Base-by-base conservation (phyloP, 176 grass and related monocot species). In the Luzula sylvatica region DNA sequence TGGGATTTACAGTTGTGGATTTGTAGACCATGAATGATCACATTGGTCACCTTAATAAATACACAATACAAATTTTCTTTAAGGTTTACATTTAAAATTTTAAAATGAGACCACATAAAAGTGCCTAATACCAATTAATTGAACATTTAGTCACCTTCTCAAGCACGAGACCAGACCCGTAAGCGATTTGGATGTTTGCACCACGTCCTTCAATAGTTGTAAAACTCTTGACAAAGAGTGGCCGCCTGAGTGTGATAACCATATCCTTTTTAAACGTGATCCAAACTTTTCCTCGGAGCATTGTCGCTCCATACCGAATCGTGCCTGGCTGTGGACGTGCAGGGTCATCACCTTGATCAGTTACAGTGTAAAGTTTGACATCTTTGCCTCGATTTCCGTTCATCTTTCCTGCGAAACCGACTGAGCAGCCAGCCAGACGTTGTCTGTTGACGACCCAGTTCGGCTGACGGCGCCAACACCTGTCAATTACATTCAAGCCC, bases 171-270 rank as follows among this genome's bases (percentile, higher is more conserved):
- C 83, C 89, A 2, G 79, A 80, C 15, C 89, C 89, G 0, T 76
- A 42, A 12, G 76, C 73, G 28, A 95, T 45, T 58, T 81, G 89
- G 55, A 88, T 80, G 32, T 81, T 70, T 39, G 73, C 80, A 19
- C 89, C 83, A 46, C 83, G 80, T 7, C 80, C 80, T 54, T 95
- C 89, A 68, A 95, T 88, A 95, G n/a, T n/a, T n/a, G n/a, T n/a
- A n/a, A n/a, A n/a, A n/a, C n/a, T n/a, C n/a, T n/a, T n/a, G n/a
- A n/a, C 52, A 66, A 40, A 52, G 42, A 95, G 76, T 3, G 83
- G 80, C 29, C 70, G 64, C 14, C 61, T 64, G 15, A 88, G 73
- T n/a, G 14, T n/a, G 69, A 95, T 95, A 23, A 61, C 46, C 88
- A 87, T 87, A 59, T 45, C 43, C 0, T 42, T 23, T 13, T 8